Conservation (phyloP, 1,139 yeast genomes). For the Magnusiomyces tetraspermus region DNA sequence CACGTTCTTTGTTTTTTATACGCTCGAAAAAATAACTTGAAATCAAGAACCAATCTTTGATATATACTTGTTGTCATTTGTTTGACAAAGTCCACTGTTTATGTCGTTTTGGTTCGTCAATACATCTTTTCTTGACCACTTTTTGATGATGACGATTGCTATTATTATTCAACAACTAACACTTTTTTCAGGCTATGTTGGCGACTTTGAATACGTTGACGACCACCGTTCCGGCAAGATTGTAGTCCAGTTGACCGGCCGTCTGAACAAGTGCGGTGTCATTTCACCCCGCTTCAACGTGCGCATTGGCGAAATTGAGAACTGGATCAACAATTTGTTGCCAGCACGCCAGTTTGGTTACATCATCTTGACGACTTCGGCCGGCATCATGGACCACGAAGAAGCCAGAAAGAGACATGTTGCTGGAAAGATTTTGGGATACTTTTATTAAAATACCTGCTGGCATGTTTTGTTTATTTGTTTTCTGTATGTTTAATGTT, state of each 20-base stretch:
- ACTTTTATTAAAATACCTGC: constrained; percentile 88
- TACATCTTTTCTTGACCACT: neutral
- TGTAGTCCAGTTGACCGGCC: constrained; percentile 93
- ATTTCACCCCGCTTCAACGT: constrained; percentile 97
- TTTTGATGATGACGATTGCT: too few species aligned
- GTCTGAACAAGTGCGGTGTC: constrained; percentile 98
- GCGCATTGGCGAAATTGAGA: constrained; percentile 85
- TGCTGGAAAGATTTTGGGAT: constrained; percentile 95
- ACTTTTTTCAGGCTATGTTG: constrained; percentile 79
- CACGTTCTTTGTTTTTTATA: neutral
- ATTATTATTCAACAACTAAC: too few species aligned
- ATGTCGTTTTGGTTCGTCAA: neutral
- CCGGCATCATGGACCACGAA: constrained; percentile 99
- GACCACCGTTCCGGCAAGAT: constrained; percentile 99
- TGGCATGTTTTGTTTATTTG: too few species aligned
- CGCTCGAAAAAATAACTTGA: neutral
- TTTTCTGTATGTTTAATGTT: too few species aligned
- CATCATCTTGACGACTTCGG: constrained; percentile 95
- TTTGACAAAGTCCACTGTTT: neutral
- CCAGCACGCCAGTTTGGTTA: constrained; percentile 99
- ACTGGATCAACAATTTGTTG: constrained; percentile 94
- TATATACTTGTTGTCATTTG: too few species aligned
- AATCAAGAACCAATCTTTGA: neutral
- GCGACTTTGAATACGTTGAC: constrained; percentile 96
- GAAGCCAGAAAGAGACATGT: constrained; percentile 99